A percentile compares a stretch with the other conserved stretches of the same genome.
phyloP scores from a whole-genome alignment of 305 asterid species.

The Fraxinus sp. region DNA sequence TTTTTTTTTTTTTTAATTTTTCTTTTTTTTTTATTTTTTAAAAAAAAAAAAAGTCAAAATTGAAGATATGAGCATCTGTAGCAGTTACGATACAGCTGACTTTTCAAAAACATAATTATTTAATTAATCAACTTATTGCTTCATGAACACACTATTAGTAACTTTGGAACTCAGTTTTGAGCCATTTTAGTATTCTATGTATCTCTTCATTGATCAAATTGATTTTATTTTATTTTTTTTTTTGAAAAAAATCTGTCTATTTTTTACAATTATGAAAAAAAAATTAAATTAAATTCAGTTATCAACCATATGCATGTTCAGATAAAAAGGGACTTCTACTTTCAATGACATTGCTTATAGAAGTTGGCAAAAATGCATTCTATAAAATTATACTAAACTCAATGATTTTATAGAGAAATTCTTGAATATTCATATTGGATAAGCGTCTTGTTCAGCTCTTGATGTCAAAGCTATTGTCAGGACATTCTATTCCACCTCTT shows the following conservation, averaged over 20 bases:
- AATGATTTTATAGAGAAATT: no score
- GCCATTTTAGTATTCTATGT: not conserved
- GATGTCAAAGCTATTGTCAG: no score
- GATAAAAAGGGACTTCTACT: not conserved
- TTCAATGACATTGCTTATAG: not conserved
- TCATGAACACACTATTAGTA: not conserved
- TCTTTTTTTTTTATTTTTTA: no score
- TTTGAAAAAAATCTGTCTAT: no score
- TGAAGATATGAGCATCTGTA: not conserved
- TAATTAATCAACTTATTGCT: not conserved
- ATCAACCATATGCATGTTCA: not conserved
- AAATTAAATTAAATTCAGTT: not conserved
- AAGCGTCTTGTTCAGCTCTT: no score
- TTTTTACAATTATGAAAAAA: not conserved
- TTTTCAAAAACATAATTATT: not conserved
- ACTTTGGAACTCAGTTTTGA: not conserved
- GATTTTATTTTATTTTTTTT: no score
- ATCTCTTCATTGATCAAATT: not conserved
- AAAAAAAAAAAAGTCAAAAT: no score
- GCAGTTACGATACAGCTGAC: not conserved
- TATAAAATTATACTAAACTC: not conserved
- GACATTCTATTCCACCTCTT: no score
- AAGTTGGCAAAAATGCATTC: not conserved
- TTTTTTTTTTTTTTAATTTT: no score
- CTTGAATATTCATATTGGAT: not conserved